These are phyloP conservation scores for Myriosclerotinia scirpicola DNA, from an alignment of 2,329 filamentous ascomycete species.

Conservation along the genomic window DNA sequence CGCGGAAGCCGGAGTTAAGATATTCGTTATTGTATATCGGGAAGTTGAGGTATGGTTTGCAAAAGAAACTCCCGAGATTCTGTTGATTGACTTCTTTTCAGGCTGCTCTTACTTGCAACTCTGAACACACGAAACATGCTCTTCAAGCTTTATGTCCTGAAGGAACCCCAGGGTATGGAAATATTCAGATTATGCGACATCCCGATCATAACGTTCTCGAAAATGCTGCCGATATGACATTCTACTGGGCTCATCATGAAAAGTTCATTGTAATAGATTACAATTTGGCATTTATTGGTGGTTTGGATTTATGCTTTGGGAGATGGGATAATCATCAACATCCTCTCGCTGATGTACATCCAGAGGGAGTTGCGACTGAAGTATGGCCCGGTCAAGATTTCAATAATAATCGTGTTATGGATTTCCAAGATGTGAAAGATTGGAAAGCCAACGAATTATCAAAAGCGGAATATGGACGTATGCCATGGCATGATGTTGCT, in stretches of 20 bases:
- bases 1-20: slow-evolving; percentile 90
- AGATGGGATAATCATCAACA: slow-evolving; percentile 91
- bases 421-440: slow-evolving; percentile 86
- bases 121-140: slow-evolving; percentile 86
- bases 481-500: slow-evolving; percentile 97
- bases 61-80: not conserved
- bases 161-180: slow-evolving; percentile 78
- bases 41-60: slow-evolving; percentile 50
- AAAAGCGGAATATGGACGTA: slow-evolving; percentile 87
- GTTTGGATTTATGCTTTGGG: slow-evolving; percentile 92
- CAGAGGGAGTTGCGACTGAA: slow-evolving; percentile 76
- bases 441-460: slow-evolving; percentile 93
- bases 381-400: slow-evolving; percentile 96
- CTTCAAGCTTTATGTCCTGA: slow-evolving; percentile 77
- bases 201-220: slow-evolving; percentile 95
- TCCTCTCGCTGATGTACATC: slow-evolving; percentile 81
- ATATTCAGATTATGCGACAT: slow-evolving; percentile 86
- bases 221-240: slow-evolving; percentile 92
- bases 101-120: slow-evolving; percentile 86
- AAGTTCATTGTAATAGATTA: slow-evolving; percentile 98
- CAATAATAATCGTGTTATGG: slow-evolving; percentile 96
- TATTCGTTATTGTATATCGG: slow-evolving; percentile 90
- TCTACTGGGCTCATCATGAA: slow-evolving; percentile 98
- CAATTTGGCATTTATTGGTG: slow-evolving; percentile 85
- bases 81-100: slow-evolving; percentile 45